A percentile compares a stretch with the other conserved stretches of the same genome.
Evolutionary conservation across 2,329 filamentous ascomycete species (phyloP).

Genomic region (Botrytis pseudocinerea): DNA sequence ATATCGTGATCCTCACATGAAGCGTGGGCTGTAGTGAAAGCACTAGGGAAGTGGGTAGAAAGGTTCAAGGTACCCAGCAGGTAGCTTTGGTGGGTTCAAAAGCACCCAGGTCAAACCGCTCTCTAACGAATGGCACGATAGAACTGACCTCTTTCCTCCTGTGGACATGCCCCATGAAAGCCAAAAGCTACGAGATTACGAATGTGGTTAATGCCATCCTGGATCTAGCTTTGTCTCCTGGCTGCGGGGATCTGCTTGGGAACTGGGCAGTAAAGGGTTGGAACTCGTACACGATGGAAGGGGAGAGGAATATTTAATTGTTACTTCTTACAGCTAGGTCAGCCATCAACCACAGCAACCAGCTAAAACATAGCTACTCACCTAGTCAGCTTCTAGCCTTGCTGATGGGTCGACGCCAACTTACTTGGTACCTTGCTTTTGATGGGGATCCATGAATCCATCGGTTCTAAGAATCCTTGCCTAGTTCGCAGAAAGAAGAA

Average conservation of each 20-base stretch:
- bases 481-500: slow-evolving; percentile 13
- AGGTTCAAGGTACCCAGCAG: not conserved
- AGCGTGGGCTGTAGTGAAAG: not conserved
- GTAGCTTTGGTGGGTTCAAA: slow-evolving; percentile 11
- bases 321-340: not conserved
- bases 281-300: not conserved
- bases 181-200: not conserved
- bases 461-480: slow-evolving; percentile 21
- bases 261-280: not conserved
- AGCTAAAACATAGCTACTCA: slow-evolving; percentile 1
- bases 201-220: not conserved
- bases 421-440: slow-evolving; percentile 12
- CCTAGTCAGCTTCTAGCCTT: slow-evolving; percentile 18
- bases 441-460: slow-evolving; percentile 18
- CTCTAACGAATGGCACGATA: not conserved
- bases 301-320: not conserved
- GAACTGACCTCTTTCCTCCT: not conserved
- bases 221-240: not conserved
- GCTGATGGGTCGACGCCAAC: slow-evolving; percentile 3
- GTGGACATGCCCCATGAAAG: not conserved
- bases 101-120: slow-evolving; percentile 3
- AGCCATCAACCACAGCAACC: slow-evolving; percentile 5
- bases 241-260: slow-evolving; percentile 5
- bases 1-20: not conserved
- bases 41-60: not conserved